A percentile compares a stretch with the other conserved stretches of the same genome.
Evolutionary conservation across 352 stramenopile species (phyloP).

Genomic region (Pythium chondricola): DNA sequence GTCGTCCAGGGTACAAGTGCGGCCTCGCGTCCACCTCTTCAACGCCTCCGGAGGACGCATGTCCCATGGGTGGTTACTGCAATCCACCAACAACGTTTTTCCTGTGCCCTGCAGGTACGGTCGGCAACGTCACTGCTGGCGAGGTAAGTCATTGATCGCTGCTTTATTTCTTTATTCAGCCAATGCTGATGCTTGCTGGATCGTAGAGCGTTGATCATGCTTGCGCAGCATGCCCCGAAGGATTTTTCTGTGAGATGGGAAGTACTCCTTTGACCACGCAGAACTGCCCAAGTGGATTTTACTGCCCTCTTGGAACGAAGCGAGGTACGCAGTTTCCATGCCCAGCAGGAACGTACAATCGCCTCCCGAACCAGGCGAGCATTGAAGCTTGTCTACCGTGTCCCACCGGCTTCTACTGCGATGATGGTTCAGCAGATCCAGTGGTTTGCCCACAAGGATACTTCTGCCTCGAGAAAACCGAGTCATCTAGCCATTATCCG

Average conservation of each 20-base stretch:
- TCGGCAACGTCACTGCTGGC: slow-evolving; percentile 75
- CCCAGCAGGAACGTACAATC: slow-evolving; percentile 81
- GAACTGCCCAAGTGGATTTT: slow-evolving; percentile 55
- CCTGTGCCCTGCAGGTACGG: slow-evolving; percentile 81
- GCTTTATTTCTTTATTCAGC: too few relatives aligned
- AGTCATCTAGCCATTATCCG: slow-evolving; percentile 57
- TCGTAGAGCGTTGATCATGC: slow-evolving; percentile 70
- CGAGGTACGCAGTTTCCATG: slow-evolving; percentile 71
- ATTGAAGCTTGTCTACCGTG: slow-evolving; percentile 51
- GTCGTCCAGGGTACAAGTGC: slow-evolving; percentile 73
- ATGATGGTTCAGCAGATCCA: slow-evolving; percentile 35
- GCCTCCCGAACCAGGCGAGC: slow-evolving; percentile 36
- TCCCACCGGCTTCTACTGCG: slow-evolving; percentile 59
- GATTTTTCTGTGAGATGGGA: slow-evolving; percentile 77
- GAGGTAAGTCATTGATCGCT: slow-evolving; percentile 37
- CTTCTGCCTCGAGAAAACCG: slow-evolving; percentile 77
- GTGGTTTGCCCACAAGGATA: slow-evolving; percentile 68
- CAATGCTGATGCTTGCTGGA: too few relatives aligned
- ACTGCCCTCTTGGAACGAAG: slow-evolving; percentile 67
- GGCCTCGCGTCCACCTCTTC: slow-evolving; percentile 68
- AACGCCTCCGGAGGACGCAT: slow-evolving; percentile 81
- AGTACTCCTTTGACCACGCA: slow-evolving; percentile 57
- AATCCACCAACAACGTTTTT: slow-evolving; percentile 83
- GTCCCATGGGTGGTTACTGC: slow-evolving; percentile 85
- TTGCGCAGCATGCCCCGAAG: slow-evolving; percentile 64